Evolutionary conservation across 805 yeast genomes (phyloP).

Genomic region (Wickerhamiella vanderwaltii): DNA sequence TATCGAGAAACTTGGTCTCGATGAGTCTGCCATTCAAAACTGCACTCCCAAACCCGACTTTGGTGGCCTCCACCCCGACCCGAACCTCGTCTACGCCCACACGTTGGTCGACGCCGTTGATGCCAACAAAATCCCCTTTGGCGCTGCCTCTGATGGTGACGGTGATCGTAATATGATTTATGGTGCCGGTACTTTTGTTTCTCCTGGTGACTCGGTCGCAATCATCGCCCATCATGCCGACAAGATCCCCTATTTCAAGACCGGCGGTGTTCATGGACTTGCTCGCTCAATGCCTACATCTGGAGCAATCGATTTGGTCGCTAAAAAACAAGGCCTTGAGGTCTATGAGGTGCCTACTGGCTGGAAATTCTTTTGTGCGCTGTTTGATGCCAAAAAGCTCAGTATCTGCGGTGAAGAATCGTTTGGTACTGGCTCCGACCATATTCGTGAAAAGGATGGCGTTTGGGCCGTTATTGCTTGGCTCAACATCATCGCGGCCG

Average conservation of each 20-base stretch:
- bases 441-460: conserved; percentile 95
- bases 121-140: conserved; percentile 67
- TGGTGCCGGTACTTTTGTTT: conserved; percentile 87
- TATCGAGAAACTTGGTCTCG: conserved; percentile 71
- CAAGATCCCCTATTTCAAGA: conserved; percentile 82
- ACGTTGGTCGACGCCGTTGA: conserved; percentile 84
- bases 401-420: conserved; percentile 98
- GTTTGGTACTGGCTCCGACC: conserved; percentile 96
- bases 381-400: conserved; percentile 84
- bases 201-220: conserved; percentile 98
- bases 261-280: conserved; percentile 77
- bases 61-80: conserved; percentile 97
- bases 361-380: conserved; percentile 95
- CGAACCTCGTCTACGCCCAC: conserved; percentile 86
- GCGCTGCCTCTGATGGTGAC: conserved; percentile 99
- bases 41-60: conserved; percentile 73
- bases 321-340: conserved; percentile 56
- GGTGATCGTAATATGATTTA: conserved; percentile 99
- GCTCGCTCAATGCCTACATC: conserved; percentile 98
- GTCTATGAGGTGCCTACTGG: conserved; percentile 97
- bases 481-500: conserved; percentile 88
- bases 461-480: conserved; percentile 96
- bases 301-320: conserved; percentile 86
- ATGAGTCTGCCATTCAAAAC: conserved; percentile 62
- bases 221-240: conserved; percentile 87